These are phyloP conservation scores for Glutinoglossum americanum DNA, from an alignment of 495 filamentous ascomycete species.

Conservation along the genomic window DNA sequence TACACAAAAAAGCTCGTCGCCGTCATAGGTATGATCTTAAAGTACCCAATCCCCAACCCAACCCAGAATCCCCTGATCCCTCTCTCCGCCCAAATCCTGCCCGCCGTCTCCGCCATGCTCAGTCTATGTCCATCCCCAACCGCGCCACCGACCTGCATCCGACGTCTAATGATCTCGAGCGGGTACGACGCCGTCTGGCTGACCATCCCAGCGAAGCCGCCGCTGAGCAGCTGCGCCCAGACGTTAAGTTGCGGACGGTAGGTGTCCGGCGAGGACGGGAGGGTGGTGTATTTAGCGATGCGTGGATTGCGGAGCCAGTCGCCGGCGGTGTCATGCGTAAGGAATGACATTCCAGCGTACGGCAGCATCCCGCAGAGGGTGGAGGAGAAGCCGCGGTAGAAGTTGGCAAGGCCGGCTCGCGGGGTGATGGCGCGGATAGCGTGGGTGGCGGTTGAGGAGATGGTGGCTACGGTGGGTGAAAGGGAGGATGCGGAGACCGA, in stretches of 20 bases:
- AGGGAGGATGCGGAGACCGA: constrained; percentile 7
- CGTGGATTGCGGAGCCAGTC: constrained; percentile 52
- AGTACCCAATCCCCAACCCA: constrained; percentile 81
- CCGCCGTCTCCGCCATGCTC: constrained; percentile 55
- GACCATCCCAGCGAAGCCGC: constrained; percentile 65
- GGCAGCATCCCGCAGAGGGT: constrained; percentile 87
- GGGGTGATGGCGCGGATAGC: constrained; percentile 24
- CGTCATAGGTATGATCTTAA: constrained; percentile 81
- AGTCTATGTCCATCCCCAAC: constrained; percentile 72
- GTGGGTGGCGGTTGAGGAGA: constrained; percentile 1
- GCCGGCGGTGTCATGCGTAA: constrained; percentile 73
- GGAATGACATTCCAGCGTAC: constrained; percentile 92
- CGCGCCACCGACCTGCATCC: constrained; percentile 92
- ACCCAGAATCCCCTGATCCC: constrained; percentile 79
- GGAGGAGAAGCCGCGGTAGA: constrained; percentile 82
- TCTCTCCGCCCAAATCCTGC: constrained; percentile 46
- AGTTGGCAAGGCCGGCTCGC: constrained; percentile 55
- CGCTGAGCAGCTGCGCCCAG: constrained; percentile 70
- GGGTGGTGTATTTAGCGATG: constrained; percentile 46
- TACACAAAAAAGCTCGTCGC: constrained; percentile 43
- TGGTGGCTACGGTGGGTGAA: background rate
- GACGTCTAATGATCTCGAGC: constrained; percentile 69
- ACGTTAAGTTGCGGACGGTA: constrained; percentile 39
- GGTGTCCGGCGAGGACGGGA: constrained; percentile 18
- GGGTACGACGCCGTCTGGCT: constrained; percentile 87